Base-by-base conservation (phyloP, 345 rosid genomes). In the Bruguiera gymnorhiza region DNA sequence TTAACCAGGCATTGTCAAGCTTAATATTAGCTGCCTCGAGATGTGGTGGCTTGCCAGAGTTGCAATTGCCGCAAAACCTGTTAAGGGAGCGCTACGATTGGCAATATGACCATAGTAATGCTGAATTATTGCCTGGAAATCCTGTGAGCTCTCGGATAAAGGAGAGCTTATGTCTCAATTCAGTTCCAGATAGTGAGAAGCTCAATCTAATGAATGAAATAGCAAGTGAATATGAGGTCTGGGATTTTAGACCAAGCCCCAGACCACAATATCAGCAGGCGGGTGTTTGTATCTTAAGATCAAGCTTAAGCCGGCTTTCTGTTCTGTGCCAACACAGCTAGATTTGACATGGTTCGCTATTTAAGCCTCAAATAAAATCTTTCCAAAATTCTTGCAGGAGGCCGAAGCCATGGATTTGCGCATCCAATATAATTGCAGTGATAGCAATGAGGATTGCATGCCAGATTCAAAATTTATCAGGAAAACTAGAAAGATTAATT, bases 1-100 rank as follows among this genome's bases (percentile, higher is more conserved):
- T 66, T 10, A 55, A 59, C 55, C 76, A 80, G 74, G 80, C 83
- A 52, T 63, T 80, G 46, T 76, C 83, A 7, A 80, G 78, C n/a
- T 2, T 85, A 9, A 58, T 80, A 39, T 82, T 72, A 72, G 81
- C 80, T 19, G 81, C 86, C 34, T 74, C 84, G 83, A 75, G 83
- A 75, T 80, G 82, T 20, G 88, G 84, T 20, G 83, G 80, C 69
- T 46, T 82, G 34, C 65, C 55, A 16, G 84, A 76, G 66, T 77
- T 82, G 18, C 75, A 76, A 2, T 2, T 29, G 31, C 20, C 80
- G 16, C 69, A 76, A 63, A 60, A 55, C 51, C 65, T 80, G 75
- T 74, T 82, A 39, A 57, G 46, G 27, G 29, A 70, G 52, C 73
- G 71, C 6, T 80, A 71, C 65, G 86, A 84, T 50, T 27, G 18